A percentile compares a stretch with the other conserved stretches of the same genome.
These are phyloP conservation scores for Imleria badia DNA, from an alignment of 768 basidiomycete genomes.

Conservation along the genomic window DNA sequence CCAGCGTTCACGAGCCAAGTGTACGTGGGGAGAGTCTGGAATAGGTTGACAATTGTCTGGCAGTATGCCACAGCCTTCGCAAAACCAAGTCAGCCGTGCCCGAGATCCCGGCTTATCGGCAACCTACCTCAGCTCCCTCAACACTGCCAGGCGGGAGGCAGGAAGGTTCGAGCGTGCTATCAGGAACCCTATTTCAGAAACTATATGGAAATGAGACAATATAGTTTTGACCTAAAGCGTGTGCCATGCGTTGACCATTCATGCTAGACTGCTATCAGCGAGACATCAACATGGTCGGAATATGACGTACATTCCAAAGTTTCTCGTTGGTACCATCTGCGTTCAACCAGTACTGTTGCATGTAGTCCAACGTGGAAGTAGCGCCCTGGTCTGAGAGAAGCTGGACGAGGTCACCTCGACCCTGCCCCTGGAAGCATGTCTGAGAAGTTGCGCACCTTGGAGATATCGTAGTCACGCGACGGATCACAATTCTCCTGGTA, in stretches of 20 bases:
- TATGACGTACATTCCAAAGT: constrained; percentile 62
- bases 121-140: constrained; percentile 55
- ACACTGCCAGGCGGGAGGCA: constrained; percentile 63
- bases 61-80: constrained; percentile 67
- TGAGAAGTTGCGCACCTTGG: constrained; percentile 30
- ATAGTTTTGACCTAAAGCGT: constrained; percentile 33
- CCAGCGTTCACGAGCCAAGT: constrained; percentile 68
- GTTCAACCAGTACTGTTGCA: constrained; percentile 64
- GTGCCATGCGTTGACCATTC: constrained; percentile 74
- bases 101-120: neutral
- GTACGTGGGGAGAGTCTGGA: constrained; percentile 72
- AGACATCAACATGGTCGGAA: neutral
- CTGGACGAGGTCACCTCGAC: constrained; percentile 33
- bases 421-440: neutral
- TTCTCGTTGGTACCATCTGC: constrained; percentile 55
- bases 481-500: constrained; percentile 38
- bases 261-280: constrained; percentile 41
- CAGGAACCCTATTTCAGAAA: constrained; percentile 2
- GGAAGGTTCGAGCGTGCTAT: constrained; percentile 54
- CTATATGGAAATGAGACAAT: neutral
- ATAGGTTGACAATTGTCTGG: constrained; percentile 54
- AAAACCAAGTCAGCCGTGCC: neutral
- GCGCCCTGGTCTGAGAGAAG: constrained; percentile 59
- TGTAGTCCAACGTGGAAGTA: constrained; percentile 55
- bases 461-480: constrained; percentile 47